These are phyloP conservation scores for Malassezia caprae DNA, from an alignment of 1,284 basidiomycete genomes.

Conservation along the genomic window DNA sequence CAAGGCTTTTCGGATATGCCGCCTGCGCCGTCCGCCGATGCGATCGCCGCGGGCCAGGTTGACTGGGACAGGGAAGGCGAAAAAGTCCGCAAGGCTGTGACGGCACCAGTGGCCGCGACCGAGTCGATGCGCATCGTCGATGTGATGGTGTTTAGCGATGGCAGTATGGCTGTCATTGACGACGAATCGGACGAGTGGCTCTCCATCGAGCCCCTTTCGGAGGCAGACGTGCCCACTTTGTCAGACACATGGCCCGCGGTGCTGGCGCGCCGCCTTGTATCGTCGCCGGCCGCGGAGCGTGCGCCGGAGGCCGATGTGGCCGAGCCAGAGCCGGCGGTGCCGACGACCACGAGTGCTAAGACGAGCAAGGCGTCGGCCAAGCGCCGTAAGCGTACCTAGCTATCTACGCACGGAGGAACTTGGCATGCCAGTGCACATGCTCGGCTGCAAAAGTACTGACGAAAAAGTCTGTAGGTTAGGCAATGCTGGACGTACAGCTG, in stretches of 20 bases:
- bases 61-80: conserved; percentile 40
- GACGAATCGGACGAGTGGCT: conserved; percentile 27
- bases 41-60: conserved; percentile 17
- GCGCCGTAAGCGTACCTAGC: conserved; percentile 6
- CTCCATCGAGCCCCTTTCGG: conserved; percentile 22
- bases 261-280: background rate
- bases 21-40: conserved; percentile 12
- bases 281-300: background rate
- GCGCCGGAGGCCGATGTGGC: background rate
- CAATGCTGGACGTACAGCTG: conserved; percentile 37
- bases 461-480: conserved; percentile 44
- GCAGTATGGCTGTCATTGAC: conserved; percentile 24
- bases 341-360: background rate
- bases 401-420: conserved; percentile 26
- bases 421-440: conserved; percentile 43
- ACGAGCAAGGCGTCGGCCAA: conserved; percentile 1
- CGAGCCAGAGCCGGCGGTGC: too few relatives aligned
- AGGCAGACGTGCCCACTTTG: conserved; percentile 16
- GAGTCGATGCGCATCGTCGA: conserved; percentile 25
- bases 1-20: conserved; percentile 31
- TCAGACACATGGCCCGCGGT: conserved; percentile 24
- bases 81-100: conserved; percentile 17
- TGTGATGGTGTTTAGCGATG: conserved; percentile 22
- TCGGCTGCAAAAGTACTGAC: conserved; percentile 59
- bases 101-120: conserved; percentile 11